phyloP scores from a whole-genome alignment of 2,329 filamentous ascomycete species.

The Chaetomium sp. region DNA sequence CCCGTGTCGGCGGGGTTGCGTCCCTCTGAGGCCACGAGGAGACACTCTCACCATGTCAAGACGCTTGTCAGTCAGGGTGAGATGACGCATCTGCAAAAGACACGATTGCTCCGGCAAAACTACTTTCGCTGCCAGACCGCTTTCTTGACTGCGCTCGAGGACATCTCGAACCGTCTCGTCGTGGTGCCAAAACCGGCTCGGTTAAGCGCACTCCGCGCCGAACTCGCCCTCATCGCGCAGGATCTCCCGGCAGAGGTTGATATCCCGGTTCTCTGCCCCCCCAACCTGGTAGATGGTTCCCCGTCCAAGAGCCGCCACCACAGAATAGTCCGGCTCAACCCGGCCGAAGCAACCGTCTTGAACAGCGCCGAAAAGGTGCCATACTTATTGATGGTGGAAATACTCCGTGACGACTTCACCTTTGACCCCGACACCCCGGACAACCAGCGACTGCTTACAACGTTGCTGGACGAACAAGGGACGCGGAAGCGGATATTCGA shows the following conservation, averaged over 20 bases:
- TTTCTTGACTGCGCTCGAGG: slow-evolving; percentile 77
- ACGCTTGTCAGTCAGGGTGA: slow-evolving; percentile 61
- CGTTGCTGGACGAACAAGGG: slow-evolving; percentile 59
- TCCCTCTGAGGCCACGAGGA: slow-evolving; percentile 52
- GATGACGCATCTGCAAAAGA: slow-evolving; percentile 66
- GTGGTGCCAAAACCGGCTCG: slow-evolving; percentile 79
- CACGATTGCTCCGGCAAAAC: slow-evolving; percentile 73
- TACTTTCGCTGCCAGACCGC: slow-evolving; percentile 83
- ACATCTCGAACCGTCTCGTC: slow-evolving; percentile 82
- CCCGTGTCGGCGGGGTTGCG: slow-evolving; percentile 59
- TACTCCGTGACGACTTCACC: slow-evolving; percentile 78
- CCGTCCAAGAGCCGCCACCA: slow-evolving; percentile 77
- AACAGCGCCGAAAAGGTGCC: slow-evolving; percentile 88
- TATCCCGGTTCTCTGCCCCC: slow-evolving; percentile 79
- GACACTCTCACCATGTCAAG: slow-evolving; percentile 65
- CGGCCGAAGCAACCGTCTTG: slow-evolving; percentile 79
- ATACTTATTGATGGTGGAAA: slow-evolving; percentile 82
- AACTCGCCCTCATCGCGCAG: slow-evolving; percentile 77
- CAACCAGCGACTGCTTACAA: slow-evolving; percentile 66
- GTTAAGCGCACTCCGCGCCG: slow-evolving; percentile 77
- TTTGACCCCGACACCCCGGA: slow-evolving; percentile 76
- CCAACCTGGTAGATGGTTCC: slow-evolving; percentile 71
- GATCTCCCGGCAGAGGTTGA: slow-evolving; percentile 83
- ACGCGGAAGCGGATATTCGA: slow-evolving; percentile 66
- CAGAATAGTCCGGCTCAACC: slow-evolving; percentile 79